Base-by-base conservation (phyloP, 116 monocot species). In the Phalaenopsis hybrid region DNA sequence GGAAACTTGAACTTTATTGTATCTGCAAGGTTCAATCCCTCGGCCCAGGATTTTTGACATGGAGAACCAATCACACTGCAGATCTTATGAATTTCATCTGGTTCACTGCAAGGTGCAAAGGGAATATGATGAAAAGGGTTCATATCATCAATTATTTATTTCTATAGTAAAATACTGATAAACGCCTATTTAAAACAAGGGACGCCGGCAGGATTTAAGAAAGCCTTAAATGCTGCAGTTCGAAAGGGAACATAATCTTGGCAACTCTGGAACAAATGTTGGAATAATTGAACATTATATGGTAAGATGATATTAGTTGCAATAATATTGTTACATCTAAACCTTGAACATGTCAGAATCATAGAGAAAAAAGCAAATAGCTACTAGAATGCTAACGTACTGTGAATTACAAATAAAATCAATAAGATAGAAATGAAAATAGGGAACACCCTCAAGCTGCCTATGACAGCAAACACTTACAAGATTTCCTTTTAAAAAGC, bases 1-100 rank as follows among this genome's bases (percentile, higher is more conserved):
- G 89, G 89, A 78, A 90, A 90, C 68, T 85, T 81, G 83, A 81
- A 90, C 25, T 87, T 90, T 28, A 87, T 83, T 15, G 50, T 13
- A 76, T 85, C 81, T 79, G 89, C 89, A 69, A 90, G 89, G 18
- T 77, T 75, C 78, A 90, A 67, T 55, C 89, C 89, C 81, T 87
- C 82, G 68, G 85, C 78, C 89, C 89, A 90, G 3, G 87, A 83
- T 34, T 81, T 83, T 77, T 85, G 74, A 81, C 78, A 46, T 3
- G 89, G 89, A 48, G 81, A 87, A 57, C 89, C 89, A 79, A 90
- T 90, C 77, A 87, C 89, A 76, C 79, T 85, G 80, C 89, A 90
- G 33, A 90, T 90, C 80, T 87, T 90, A 51, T 83, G 75, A 52
- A 90, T 83, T 65, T 90, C 89, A 65, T 90, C 89, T 61, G 83